Evolutionary conservation across 2,329 filamentous ascomycete genomes (phyloP), one percentile per base, ranked within the genome.

Genomic region (Penicillium capsulatum): DNA sequence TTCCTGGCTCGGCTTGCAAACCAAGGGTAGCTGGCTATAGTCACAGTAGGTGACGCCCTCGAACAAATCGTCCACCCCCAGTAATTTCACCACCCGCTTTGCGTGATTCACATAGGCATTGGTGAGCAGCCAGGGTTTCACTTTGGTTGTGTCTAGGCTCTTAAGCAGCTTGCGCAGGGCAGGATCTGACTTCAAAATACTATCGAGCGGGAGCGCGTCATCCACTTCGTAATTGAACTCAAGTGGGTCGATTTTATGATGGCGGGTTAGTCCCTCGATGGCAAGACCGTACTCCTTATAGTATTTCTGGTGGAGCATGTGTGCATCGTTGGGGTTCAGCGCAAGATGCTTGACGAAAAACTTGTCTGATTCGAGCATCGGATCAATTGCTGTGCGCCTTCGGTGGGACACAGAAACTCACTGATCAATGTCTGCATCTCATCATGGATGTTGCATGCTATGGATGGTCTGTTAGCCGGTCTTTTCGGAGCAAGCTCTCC

Each of bases 241-340:
- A 4, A 98, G 74, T 1, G 92, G 86, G 58, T 97, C 87, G 55
- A 98, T 94, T 66, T 94, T 82, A 70, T 98, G 92, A 67, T 96
- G 86, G 7, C 88, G 82, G 26, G 95, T 87, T 1, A 98, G 77
- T 1, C 92, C 92, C 69, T 97, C 89, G 49, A 98, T 94, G 19
- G 92, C 92, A n/a, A 98, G 79, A 19, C 94, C 92, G 63, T 98
- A 98, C 64, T 86, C 89, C 58, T 82, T 84, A 71, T 97, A 98
- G 72, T 98, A 98, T 55, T 90, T 86, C 64, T 81, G 75, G 66
- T 97, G 92, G 17, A 98, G 79, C 55, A 83, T 77, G 44, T 80
- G 80, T n/a, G 92, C 92, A 43, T 97, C 91, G 38, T 87, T 76
- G 53, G 75, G 73, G 1, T 79, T 75, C 2, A 97, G 71, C 15